Evolutionary conservation across 2,329 filamentous ascomycete species (phyloP).

Genomic region (Amesomyces nigricolor): DNA sequence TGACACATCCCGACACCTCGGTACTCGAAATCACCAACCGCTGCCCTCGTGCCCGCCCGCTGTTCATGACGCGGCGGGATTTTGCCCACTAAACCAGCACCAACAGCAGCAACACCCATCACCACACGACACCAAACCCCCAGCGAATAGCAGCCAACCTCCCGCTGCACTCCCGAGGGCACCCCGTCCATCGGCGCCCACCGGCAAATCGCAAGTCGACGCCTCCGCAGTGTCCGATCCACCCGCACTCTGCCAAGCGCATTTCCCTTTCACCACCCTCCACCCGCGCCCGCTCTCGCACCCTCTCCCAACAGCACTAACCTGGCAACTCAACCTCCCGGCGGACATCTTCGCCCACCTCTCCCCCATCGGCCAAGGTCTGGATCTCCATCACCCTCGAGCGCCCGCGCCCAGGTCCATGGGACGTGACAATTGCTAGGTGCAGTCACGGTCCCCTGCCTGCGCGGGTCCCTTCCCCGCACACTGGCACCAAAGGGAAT

Average conservation of each 20-base stretch:
- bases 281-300: not conserved
- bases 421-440: constrained; percentile 52
- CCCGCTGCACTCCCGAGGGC: no score
- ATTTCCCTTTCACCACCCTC: constrained; percentile 18
- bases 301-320: not conserved
- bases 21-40: no score
- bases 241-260: constrained; percentile 18
- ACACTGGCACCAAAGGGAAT: constrained; percentile 26
- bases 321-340: not conserved
- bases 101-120: no score
- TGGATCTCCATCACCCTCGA: not conserved
- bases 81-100: no score
- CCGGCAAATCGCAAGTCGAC: constrained; percentile 8
- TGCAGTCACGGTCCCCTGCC: constrained; percentile 46
- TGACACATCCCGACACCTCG: not conserved
- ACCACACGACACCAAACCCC: no score
- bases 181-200: constrained; percentile 15
- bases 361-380: not conserved
- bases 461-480: constrained; percentile 33
- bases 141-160: not conserved
- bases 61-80: no score
- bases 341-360: not conserved
- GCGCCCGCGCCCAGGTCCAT: constrained; percentile 40
- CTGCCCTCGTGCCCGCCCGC: no score
- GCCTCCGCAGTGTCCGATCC: constrained; percentile 6